Base-by-base conservation (phyloP, 192 early-diverging fungal genomes). In the Chytriomyces sp. region DNA sequence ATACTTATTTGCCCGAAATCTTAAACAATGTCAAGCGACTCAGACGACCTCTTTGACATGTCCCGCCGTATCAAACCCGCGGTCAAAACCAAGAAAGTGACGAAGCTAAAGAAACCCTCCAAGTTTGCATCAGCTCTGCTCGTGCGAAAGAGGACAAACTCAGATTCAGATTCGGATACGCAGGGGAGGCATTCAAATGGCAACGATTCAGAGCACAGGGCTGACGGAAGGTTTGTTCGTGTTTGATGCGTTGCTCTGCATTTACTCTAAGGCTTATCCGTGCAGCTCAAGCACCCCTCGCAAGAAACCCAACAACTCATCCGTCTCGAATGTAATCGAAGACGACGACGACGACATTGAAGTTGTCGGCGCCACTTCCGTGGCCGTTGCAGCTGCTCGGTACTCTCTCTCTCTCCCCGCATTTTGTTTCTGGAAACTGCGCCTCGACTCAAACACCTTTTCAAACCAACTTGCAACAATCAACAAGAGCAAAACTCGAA, bases 21-120 rank as follows among this genome's bases (percentile, higher is more conserved):
- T 26, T 0, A 11, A 11, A 23, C 26, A 26, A 26, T 13, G 11
- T 11, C 11, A 13, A 64, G 63, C 63, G 63, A 64, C 63, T 28
- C 24, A 4, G 20, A 28, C 6, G 63, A 64, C 24, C 24, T 64
- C 18, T 64, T 64, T 64, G 63, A 64, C 63, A 64, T 64, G 63
- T 23, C 18, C 63, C 16, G 26, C 4, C 63, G 63, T 11, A 13
- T 13, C 18, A 64, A 64, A 26, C 18, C 24, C 11, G 18, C 63
- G 35, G 18, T 23, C 18, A 13, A 13, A 26, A 57, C 16, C 16
- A 57, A 20, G 53, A 57, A 13, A 20, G 16, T 13, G 16, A 57
- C 53, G 20, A 20, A n/a, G 53, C 13, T n/a, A 5, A 13, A n/a
- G 53, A 57, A 57, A 5, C 13, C 53, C 13, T 57, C 53, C 53